Conservation (phyloP, 2,329 filamentous ascomycete genomes). For the Colletotrichum sansevieriae region DNA sequence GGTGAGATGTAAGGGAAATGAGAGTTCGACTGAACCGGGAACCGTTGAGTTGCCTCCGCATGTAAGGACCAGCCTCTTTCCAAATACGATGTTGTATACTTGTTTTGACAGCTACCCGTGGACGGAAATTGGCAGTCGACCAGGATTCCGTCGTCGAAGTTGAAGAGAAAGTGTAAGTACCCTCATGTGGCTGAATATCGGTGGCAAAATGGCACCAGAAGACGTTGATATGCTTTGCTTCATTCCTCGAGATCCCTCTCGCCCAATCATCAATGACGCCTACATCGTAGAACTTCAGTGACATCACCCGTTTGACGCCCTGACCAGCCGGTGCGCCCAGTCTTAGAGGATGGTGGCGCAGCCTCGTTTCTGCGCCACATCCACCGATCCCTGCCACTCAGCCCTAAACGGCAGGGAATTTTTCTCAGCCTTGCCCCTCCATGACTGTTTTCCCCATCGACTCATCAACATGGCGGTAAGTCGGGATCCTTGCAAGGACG, state of each 20-base stretch:
- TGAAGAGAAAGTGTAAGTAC: no score
- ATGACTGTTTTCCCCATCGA: slow-evolving; percentile 34
- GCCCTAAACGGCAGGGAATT: slow-evolving; percentile 43
- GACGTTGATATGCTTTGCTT: background rate
- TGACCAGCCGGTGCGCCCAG: background rate
- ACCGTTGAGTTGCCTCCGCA: slow-evolving; percentile 21
- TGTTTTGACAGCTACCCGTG: background rate
- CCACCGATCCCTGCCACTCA: slow-evolving; percentile 21
- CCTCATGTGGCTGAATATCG: no score
- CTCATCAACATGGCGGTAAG: slow-evolving; percentile 41
- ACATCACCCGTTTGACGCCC: slow-evolving; percentile 20
- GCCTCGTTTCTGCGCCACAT: slow-evolving; percentile 31
- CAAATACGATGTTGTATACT: background rate
- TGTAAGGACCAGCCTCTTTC: background rate
- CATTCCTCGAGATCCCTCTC: background rate
- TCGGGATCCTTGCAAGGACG: slow-evolving; percentile 12
- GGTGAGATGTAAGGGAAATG: slow-evolving; percentile 25
- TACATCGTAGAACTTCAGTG: slow-evolving; percentile 29
- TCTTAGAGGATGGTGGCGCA: background rate
- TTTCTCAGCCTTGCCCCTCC: slow-evolving; percentile 48
- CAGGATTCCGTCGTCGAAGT: background rate
- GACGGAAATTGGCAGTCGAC: background rate
- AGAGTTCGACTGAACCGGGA: slow-evolving; percentile 3
- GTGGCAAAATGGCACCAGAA: no score
- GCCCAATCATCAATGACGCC: slow-evolving; percentile 40